Percentiles rank a stretch among this genome's conserved stretches.
Conservation (phyloP, 305 asterid species). For the Fraxinus latifolia region DNA sequence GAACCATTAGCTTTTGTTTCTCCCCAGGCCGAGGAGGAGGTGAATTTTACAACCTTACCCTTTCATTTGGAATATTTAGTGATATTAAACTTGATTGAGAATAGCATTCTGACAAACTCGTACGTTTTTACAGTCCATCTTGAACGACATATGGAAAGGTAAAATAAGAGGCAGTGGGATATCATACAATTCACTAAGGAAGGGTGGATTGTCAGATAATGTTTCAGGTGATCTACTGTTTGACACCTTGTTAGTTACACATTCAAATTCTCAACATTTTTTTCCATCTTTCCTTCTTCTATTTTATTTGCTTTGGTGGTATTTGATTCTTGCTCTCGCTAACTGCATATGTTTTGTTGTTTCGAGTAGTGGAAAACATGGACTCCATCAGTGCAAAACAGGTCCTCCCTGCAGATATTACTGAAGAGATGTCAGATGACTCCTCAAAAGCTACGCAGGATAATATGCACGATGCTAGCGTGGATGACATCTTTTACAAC, state of each 20-base stretch:
- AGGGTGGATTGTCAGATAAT: constrained; percentile 55
- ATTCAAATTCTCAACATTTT: background rate
- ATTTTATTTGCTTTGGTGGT: background rate
- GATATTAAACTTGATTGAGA: constrained; percentile 21
- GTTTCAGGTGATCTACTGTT: constrained; percentile 49
- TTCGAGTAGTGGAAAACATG: constrained; percentile 41
- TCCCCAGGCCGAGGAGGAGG: constrained; percentile 87
- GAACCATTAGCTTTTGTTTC: constrained; percentile 85
- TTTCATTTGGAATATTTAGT: background rate
- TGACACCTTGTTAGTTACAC: background rate
- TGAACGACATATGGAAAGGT: constrained; percentile 75
- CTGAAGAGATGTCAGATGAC: constrained; percentile 38
- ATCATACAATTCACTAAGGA: constrained; percentile 48
- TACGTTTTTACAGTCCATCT: constrained; percentile 43
- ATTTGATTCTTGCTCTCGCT: constrained; percentile 9
- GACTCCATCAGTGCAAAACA: constrained; percentile 45
- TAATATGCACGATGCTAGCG: constrained; percentile 32
- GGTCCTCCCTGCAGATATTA: constrained; percentile 29
- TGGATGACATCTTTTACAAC: constrained; percentile 30
- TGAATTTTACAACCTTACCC: constrained; percentile 29
- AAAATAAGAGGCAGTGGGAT: constrained; percentile 68
- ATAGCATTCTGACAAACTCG: constrained; percentile 20
- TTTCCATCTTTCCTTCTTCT: background rate
- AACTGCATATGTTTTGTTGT: background rate
- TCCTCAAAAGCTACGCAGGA: constrained; percentile 28